Evolutionary conservation across 352 stramenopile genomes (phyloP).

Genomic region (Albugo laibachii): DNA sequence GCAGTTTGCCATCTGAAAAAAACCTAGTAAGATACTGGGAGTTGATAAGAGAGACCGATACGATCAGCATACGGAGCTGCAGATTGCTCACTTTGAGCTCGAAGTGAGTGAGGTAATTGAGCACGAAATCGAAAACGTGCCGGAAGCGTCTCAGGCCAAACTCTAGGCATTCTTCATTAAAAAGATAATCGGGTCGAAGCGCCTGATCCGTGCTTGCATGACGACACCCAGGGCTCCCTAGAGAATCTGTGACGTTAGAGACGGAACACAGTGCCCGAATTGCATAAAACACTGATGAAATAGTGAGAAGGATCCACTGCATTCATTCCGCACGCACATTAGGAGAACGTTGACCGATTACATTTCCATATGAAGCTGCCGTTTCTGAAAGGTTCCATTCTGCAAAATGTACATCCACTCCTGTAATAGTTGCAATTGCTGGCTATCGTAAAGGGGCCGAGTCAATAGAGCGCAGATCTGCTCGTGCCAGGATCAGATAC

Average conservation of each 20-base stretch:
- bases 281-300: conserved; percentile 54
- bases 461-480: too few relatives aligned
- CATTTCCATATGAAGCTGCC: conserved; percentile 46
- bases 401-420: conserved; percentile 79
- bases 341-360: conserved; percentile 40
- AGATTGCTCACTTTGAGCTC: conserved; percentile 38
- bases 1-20: conserved; percentile 52
- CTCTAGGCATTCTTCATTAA: conserved; percentile 62
- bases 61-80: conserved; percentile 54
- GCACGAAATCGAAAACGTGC: conserved; percentile 63
- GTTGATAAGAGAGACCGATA: not conserved
- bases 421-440: conserved; percentile 50
- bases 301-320: not conserved
- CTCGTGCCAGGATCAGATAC: too few relatives aligned
- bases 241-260: conserved; percentile 45
- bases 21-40: not conserved
- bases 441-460: too few relatives aligned
- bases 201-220: conserved; percentile 35
- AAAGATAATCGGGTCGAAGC: conserved; percentile 4
- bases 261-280: conserved; percentile 51
- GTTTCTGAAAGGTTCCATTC: conserved; percentile 48
- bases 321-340: conserved; percentile 15
- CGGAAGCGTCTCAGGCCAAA: conserved; percentile 61
- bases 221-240: conserved; percentile 65
- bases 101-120: conserved; percentile 64